These are phyloP conservation scores for Pichia sp. DNA, from an alignment of 1,139 yeast genomes.

Conservation along the genomic window DNA sequence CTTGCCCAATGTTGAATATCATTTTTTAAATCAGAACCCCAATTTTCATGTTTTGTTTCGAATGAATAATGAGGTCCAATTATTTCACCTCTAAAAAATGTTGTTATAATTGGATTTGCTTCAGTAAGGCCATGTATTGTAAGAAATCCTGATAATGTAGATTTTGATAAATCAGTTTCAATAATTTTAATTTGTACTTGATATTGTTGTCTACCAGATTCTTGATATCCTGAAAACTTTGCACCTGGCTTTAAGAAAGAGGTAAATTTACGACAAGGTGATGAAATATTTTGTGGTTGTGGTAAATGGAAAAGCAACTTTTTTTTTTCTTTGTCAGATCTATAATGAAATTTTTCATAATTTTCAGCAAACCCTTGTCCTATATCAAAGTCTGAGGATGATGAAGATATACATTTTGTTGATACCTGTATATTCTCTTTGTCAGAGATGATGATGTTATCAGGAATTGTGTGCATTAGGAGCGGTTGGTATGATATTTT, in stretches of 20 bases:
- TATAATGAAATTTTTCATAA: too few relatives aligned
- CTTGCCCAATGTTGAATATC: slow-evolving; percentile 87
- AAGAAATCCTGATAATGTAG: slow-evolving; percentile 68
- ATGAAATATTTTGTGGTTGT: background rate
- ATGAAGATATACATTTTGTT: too few relatives aligned
- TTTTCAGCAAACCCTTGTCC: too few relatives aligned
- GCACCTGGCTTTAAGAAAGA: slow-evolving; percentile 58
- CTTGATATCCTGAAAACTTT: slow-evolving; percentile 63
- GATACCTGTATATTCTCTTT: too few relatives aligned
- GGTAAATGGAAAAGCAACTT: background rate
- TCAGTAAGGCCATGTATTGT: slow-evolving; percentile 77
- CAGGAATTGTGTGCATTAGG: too few relatives aligned
- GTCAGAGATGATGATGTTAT: too few relatives aligned
- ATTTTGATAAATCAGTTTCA: slow-evolving; percentile 56
- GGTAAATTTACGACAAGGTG: slow-evolving; percentile 7
- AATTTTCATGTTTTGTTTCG: slow-evolving; percentile 38
- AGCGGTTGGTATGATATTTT: too few relatives aligned
- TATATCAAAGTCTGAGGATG: too few relatives aligned
- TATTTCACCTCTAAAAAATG: slow-evolving; percentile 84
- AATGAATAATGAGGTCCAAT: slow-evolving; percentile 54
- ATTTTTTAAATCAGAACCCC: slow-evolving; percentile 62
- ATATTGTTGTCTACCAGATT: slow-evolving; percentile 60
- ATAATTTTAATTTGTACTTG: slow-evolving; percentile 69
- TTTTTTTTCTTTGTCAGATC: too few relatives aligned
- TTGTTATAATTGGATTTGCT: slow-evolving; percentile 69